Conservation (phyloP, 108 stramenopile species). For the Pseudonitzschia delicatissima region DNA sequence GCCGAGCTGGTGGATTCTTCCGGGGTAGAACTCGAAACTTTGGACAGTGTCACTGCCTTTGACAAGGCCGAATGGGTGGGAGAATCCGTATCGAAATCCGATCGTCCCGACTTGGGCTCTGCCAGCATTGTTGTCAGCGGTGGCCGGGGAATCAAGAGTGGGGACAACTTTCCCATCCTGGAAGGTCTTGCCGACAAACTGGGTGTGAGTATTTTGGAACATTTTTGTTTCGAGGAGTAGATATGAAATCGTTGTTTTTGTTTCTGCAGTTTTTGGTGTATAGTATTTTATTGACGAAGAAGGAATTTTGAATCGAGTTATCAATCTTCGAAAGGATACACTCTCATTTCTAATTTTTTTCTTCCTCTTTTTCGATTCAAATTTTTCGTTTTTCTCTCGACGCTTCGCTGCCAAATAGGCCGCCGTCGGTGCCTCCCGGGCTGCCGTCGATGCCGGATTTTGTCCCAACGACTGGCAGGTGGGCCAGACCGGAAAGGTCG, state of each 20-base stretch:
- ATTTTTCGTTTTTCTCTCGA: not conserved
- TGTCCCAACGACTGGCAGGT: constrained; percentile 99
- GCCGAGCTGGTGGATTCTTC: constrained; percentile 61
- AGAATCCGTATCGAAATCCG: constrained; percentile 78
- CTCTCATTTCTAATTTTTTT: not conserved
- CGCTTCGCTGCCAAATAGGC: no score
- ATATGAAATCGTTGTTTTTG: no score
- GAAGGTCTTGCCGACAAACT: constrained; percentile 95
- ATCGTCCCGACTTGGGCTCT: constrained; percentile 91
- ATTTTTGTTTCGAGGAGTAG: not conserved
- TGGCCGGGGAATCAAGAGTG: constrained; percentile 95
- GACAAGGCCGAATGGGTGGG: constrained; percentile 59
- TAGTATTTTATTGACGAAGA: not conserved
- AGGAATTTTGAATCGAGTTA: not conserved
- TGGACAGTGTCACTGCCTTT: constrained; percentile 48
- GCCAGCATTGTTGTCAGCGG: constrained; percentile 94
- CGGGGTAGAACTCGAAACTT: constrained; percentile 53
- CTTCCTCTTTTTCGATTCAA: not conserved
- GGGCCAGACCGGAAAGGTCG: constrained; percentile 98
- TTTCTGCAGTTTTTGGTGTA: not conserved
- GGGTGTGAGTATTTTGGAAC: constrained; percentile 15
- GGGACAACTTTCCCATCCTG: constrained; percentile 94
- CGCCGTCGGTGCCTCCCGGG: constrained; percentile 91
- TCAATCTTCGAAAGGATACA: not conserved
- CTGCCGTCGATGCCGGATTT: constrained; percentile 98